Evolutionary conservation across 371 early-diverging fungal genomes (phyloP), one percentile per base, ranked within the genome.

Genomic region (Circinella umbellata): DNA sequence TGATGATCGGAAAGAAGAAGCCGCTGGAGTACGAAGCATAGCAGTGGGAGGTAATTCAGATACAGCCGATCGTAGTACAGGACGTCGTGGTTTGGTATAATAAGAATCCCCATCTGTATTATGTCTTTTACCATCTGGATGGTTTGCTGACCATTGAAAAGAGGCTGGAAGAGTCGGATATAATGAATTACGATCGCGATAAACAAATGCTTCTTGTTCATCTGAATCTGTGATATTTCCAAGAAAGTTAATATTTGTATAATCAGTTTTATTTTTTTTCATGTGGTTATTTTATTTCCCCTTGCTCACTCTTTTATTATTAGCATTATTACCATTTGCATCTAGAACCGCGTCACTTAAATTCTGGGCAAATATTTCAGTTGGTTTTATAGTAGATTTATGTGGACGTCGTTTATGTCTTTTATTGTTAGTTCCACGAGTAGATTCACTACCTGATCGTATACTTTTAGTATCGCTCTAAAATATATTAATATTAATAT

Each of bases 301-400:
- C 57, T 42, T 42, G 42, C 11, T 42, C 42, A 9, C 42, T 11
- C 6, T 42, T 9, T 42, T 9, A 1, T 42, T 42, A 11, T 9
- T 42, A n/a, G n/a, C n/a, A n/a, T 42, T 9, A 20, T n/a, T 75
- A 80, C 83, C 83, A 68, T 83, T 77, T n/a, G 77, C 79, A 68
- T 80, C 80, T n/a, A 80, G 51, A 10, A 83, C 83, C n/a, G 83
- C 83, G 67, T 80, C 81, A 39, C 80, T 80, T 17, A 83, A 59
- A 48, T 83, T 83, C 37, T 79, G 76, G 5, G 83, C 81, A 73
- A 83, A 83, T 3, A 80, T 76, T 35, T 83, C 81, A 39, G 83
- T 73, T 4, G 83, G 83, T n/a, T 66, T 64, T 20, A 63, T 14
- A 69, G 74, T 27, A 46, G 72, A 39, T 57, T 54, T 17, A 67